phyloP scores from a whole-genome alignment of 306 rosid genomes.

The Parietaria judaica region DNA sequence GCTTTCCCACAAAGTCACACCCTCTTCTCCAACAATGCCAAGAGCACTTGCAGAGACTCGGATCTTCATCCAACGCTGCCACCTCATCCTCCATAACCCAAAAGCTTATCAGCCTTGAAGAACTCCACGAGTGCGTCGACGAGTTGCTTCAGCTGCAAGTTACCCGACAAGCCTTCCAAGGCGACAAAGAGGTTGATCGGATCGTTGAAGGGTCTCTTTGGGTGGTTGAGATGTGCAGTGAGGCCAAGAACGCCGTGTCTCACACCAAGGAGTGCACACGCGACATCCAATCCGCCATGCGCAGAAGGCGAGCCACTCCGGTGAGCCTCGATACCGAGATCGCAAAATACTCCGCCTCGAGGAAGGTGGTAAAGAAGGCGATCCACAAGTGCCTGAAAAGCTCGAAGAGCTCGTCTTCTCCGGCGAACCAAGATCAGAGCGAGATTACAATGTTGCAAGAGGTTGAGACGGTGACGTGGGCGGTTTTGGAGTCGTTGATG shows the following conservation, averaged over 20 bases:
- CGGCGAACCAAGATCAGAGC: background rate
- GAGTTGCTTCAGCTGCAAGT: conserved; percentile 25
- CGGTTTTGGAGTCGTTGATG: conserved; percentile 22
- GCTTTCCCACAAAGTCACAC: conserved; percentile 37
- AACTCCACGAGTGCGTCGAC: conserved; percentile 31
- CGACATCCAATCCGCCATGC: conserved; percentile 21
- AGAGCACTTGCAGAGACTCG: conserved; percentile 27
- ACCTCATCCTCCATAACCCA: conserved; percentile 14
- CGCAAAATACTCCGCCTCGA: conserved; percentile 14
- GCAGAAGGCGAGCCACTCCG: conserved; percentile 14
- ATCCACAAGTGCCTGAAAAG: background rate
- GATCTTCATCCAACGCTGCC: conserved; percentile 12
- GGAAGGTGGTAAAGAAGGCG: conserved; percentile 27
- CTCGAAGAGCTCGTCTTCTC: background rate
- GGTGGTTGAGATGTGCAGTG: conserved; percentile 20
- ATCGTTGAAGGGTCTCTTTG: conserved; percentile 29
- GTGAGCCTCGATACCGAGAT: conserved; percentile 11
- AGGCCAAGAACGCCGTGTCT: conserved; percentile 20
- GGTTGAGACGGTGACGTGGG: conserved; percentile 17
- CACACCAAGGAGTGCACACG: conserved; percentile 16
- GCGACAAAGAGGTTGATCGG: conserved; percentile 19
- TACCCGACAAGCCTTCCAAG: conserved; percentile 29
- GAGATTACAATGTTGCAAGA: conserved; percentile 18
- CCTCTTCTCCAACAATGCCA: conserved; percentile 26
- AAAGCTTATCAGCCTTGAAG: conserved; percentile 27